A percentile compares a stretch with the other conserved stretches of the same genome.
phyloP scores from a whole-genome alignment of 371 early-diverging fungal genomes.

The Saksenaea oblongispora region DNA sequence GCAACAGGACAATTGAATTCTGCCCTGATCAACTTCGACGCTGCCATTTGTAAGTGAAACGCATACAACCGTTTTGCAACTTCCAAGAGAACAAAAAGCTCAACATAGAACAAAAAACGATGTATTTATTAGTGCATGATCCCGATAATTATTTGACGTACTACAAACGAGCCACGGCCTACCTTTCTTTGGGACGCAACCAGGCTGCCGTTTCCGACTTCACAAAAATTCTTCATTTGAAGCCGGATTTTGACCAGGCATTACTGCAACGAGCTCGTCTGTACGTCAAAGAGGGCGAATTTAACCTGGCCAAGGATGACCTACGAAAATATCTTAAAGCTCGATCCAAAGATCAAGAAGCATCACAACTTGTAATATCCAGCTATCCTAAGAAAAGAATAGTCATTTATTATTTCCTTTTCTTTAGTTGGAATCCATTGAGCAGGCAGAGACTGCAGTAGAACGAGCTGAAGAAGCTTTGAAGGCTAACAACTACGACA shows the following conservation, averaged over 20 bases:
- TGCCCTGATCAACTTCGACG: slow-evolving; percentile 69
- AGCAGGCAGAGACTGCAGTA: slow-evolving; percentile 41
- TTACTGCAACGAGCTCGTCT: slow-evolving; percentile 80
- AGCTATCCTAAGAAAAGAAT: background rate
- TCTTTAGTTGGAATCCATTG: slow-evolving; percentile 45
- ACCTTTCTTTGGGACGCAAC: slow-evolving; percentile 73
- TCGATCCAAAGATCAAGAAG: slow-evolving; percentile 44
- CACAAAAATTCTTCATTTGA: slow-evolving; percentile 69
- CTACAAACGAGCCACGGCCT: slow-evolving; percentile 87
- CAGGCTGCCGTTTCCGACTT: slow-evolving; percentile 80
- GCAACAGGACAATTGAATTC: slow-evolving; percentile 60
- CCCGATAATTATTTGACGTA: slow-evolving; percentile 80
- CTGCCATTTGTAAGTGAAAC: slow-evolving; percentile 63
- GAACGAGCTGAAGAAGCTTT: slow-evolving; percentile 45
- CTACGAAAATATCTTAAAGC: slow-evolving; percentile 38
- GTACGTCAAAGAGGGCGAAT: slow-evolving; percentile 70
- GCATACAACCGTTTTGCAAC: background rate
- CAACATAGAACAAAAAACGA: background rate
- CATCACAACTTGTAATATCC: slow-evolving; percentile 31
- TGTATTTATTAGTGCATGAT: slow-evolving; percentile 52
- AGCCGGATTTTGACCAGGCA: slow-evolving; percentile 84
- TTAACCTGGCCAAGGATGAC: slow-evolving; percentile 61
- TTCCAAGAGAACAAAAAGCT: too few species aligned
- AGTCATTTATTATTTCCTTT: background rate
- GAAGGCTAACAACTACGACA: slow-evolving; percentile 49